Evolutionary conservation across 164 flowering plant genomes (phyloP), one percentile per base, ranked within the genome.

Genomic region (Protea cynaroides): DNA sequence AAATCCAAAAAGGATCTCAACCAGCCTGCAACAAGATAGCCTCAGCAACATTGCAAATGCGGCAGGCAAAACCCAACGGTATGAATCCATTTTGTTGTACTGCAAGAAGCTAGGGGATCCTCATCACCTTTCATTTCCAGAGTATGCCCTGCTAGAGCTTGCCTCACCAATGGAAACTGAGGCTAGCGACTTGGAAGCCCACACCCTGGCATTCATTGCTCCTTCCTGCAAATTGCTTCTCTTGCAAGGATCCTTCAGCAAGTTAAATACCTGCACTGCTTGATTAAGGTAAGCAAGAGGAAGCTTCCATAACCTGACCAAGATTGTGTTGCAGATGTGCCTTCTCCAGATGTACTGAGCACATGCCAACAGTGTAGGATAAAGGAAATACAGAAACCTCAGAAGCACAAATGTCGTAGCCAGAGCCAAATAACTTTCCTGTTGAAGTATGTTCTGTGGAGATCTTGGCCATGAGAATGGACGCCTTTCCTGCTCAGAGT

Each of bases 121-220:
- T 29, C 58, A 53, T 40, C 66, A 36, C 29, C 46, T 76, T 54
- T 62, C 77, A 62, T 75, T 76, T 37, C 67, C 64, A 25, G 72
- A 43, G 14, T 62, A 67, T 51, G 24, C 65, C 56, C 85, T 63
- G 74, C 85, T 79, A 12, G 82, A 69, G 79, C 87, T 82, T 50
- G 86, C 79, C 64, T 89, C 95, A 34, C 95, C 92, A 59, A 92
- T 84, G n/a, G 96, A 85, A 62, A 92, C 95, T 0, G 94, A 86
- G 12, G 90, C 98, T 37, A 89, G 70, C 10, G 98, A 92, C 70
- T 92, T 89, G 7, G 97, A 92, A 47, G 98, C 98, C 98, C 98
- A 89, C 8, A 82, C 89, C 63, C 80, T 78, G 34, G 98, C 96
- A 70, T 83, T 89, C 75, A 80, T 72, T 50, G 94, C 93, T 66